These are phyloP conservation scores for Fraxinus ornus DNA, from an alignment of 305 asterid species.

Conservation along the genomic window DNA sequence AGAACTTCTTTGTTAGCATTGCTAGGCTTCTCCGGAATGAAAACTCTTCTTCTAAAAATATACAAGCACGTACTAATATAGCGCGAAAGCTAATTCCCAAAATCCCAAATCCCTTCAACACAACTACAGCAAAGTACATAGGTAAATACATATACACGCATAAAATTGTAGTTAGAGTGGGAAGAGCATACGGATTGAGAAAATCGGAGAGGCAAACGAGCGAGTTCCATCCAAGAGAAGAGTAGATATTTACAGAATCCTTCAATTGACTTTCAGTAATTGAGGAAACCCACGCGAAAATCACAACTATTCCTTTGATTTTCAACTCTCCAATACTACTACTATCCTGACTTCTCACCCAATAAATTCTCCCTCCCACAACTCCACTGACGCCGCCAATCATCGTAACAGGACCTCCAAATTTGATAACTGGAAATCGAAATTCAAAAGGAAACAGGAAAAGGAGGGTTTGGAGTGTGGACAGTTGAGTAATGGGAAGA, in stretches of 20 bases:
- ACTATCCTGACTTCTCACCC: conserved; percentile 43
- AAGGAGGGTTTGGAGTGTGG: background rate
- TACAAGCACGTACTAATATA: background rate
- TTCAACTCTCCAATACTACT: conserved; percentile 26
- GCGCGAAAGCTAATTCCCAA: background rate
- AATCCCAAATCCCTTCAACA: background rate
- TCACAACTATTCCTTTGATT: conserved; percentile 57
- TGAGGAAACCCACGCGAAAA: conserved; percentile 67
- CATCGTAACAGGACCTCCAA: conserved; percentile 21
- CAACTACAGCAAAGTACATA: conserved; percentile 2
- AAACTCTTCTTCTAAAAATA: background rate
- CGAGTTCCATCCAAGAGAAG: conserved; percentile 71
- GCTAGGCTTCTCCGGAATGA: background rate
- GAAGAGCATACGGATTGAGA: conserved; percentile 57
- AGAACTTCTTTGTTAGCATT: background rate
- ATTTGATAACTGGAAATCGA: background rate
- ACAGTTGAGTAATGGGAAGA: background rate
- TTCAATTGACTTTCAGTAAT: conserved; percentile 50
- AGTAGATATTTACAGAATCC: conserved; percentile 48
- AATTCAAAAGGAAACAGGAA: conserved; percentile 19
- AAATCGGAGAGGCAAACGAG: conserved; percentile 78
- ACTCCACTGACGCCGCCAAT: conserved; percentile 34
- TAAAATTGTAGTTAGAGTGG: background rate
- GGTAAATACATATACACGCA: background rate
- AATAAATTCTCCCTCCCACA: conserved; percentile 52